Evolutionary conservation across 257 asterid genomes (phyloP), one percentile per base, ranked within the genome.

Genomic region (Cinchona pubescens): DNA sequence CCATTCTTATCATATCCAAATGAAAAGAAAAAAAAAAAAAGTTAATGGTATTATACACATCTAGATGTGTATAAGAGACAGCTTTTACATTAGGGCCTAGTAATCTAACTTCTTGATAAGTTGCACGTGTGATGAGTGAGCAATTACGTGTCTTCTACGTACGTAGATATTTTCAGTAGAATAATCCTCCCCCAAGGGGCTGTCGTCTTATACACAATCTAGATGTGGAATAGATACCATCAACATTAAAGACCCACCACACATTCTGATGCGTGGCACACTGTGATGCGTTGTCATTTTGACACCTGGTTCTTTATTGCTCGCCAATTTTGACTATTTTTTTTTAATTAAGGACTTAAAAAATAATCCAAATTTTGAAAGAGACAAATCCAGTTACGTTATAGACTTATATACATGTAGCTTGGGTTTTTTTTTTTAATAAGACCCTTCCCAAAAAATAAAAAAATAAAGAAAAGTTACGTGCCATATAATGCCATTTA

Each of bases 211-310:
- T n/a, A n/a, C 60, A 45, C 45, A 40, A 4, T 40, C 45, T 40
- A n/a, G n/a, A n/a, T n/a, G n/a, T n/a, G 34, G 10, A 40, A 23
- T 72, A 7, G 25, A 43, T 25, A 4, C 71, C 78, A 74, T n/a
- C 71, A 45, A 45, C 49, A 6, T 63, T 34, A 1, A 8, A 32
- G 8, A 23, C 72, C 69, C 30, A 59, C 60, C 56, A 16, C 30
- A 11, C 3, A 34, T 34, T 16, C 29, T 43, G 68, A 62, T 71
- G 77, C 60, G 49, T 71, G 81, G 72, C 81, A 51, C 81, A 67
- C 81, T 29, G 38, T 42, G 63, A n/a, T 29, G 78, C 77, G 64
- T 58, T n/a, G 3, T 13, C n/a, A 62, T 49, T 12, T 14, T n/a
- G 72, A 68, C 81, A 78, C 78, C 62, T 78, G 81, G 18, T 25